phyloP scores from a whole-genome alignment of 2,329 filamentous ascomycete species.

The Xylogone sp. region DNA sequence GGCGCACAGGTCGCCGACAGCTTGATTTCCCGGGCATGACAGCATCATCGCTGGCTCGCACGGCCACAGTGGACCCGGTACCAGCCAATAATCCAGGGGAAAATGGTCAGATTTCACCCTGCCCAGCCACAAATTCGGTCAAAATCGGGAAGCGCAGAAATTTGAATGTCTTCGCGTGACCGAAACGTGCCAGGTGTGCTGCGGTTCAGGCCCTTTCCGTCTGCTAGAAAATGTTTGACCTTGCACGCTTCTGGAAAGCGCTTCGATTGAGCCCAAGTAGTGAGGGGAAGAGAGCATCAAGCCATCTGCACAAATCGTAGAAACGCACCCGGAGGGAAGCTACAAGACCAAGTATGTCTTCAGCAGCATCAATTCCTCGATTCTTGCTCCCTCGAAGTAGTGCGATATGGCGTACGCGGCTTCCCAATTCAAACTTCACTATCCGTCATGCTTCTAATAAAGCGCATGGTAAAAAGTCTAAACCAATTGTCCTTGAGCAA shows the following conservation, averaged over 20 bases:
- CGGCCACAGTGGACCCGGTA: neutral
- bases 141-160: neutral
- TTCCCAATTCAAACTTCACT: conserved; percentile 22
- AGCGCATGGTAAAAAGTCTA: conserved; percentile 26
- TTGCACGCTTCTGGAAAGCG: neutral
- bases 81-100: neutral
- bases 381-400: conserved; percentile 65
- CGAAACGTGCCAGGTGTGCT: neutral
- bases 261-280: neutral
- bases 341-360: conserved; percentile 17
- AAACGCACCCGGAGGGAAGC: no score
- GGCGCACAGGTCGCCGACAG: neutral
- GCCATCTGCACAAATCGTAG: no score
- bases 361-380: conserved; percentile 54
- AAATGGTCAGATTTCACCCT: neutral
- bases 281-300: neutral
- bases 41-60: neutral
- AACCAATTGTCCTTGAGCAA: conserved; percentile 74
- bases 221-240: neutral
- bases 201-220: neutral
- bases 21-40: neutral
- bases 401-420: conserved; percentile 45
- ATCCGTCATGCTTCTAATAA: conserved; percentile 31
- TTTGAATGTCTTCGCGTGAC: neutral
- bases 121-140: neutral